Base-by-base conservation (phyloP, 306 rosid species). In the Oemleria cerasiformis region DNA sequence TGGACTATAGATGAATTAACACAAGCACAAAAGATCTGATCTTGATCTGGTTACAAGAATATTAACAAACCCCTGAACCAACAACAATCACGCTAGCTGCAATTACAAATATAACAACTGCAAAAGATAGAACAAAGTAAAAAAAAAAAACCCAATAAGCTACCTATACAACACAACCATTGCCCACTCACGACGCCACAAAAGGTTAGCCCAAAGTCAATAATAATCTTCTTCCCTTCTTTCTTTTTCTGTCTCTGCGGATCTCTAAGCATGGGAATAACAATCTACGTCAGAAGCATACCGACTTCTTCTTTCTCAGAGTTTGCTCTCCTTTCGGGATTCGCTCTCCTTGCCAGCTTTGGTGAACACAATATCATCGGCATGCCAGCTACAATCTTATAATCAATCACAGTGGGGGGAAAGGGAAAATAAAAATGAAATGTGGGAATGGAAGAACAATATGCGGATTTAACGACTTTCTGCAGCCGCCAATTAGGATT, bases 121-220 rank as follows among this genome's bases (percentile, higher is more conserved):
- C 75, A 72, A 80, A 78, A 71, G 49, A 45, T 62, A 58, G 57
- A 30, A 57, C 25, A 43, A 57, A 15, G 59, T 30, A 66, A 73
- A 61, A 25, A 30, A 30, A 30, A 30, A 73, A 55, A 76, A 70
- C 57, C 79, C 86, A 82, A 82, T 77, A 80, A 77, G 82, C 90
- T 76, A 86, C 88, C 97, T 91, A 86, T 95, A 89, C 96, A 86
- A 86, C 92, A 85, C 93, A 78, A 81, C 78, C 88, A 89, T 72
- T 73, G 80, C 73, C 71, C 88, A 76, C 88, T 80, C 88, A 79
- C 71, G 79, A 84, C 81, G 84, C 86, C 79, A 80, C 87, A 85
- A 71, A 79, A 79, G 79, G 88, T 92, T 88, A 92, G 99, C 87
- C 85, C 90, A 85, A 75, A 82, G 95, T 91, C 88, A 86, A 85